Base-by-base conservation (phyloP, 2,329 filamentous ascomycete species). In the Karstenula rhodostoma region DNA sequence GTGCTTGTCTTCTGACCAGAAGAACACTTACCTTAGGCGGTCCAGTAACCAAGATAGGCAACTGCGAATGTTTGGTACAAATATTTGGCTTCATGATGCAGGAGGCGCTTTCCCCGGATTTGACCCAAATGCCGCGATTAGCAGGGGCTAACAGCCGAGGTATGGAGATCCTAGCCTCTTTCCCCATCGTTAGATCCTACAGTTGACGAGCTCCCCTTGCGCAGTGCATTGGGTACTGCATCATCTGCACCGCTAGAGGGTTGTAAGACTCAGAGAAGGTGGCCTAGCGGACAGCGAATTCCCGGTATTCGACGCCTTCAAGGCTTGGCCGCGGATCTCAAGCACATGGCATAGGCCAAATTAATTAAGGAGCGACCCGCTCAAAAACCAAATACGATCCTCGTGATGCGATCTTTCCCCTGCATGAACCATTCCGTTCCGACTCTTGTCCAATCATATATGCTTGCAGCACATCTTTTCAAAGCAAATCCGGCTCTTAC, bases 401-500 rank as follows among this genome's bases (percentile, higher is more conserved):
- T 55, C 40, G 52, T 55, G 52, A 55, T 46, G 52, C 15, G 25
- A 23, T 19, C 43, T 55, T 42, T 47, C 27, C 22, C 25, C 29
- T 46, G n/a, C 3, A 23, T 25, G 5, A 29, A 55, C 19, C 15
- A 22, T 17, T 44, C 43, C 52, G 52, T 33, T 55, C 52, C 52
- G 52, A 55, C 52, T 46, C 35, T 46, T 42, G 43, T 47, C 52
- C 52, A 55, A 55, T 55, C 27, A n/a, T n/a, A 15, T 6, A 35
- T 97, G 42, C 40, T 23, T 46, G 25, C n/a, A 47, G 46, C 15
- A 19, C 27, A 42, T 52, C 22, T 9, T 23, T 52, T 29, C 8
- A 17, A 19, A 52, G 32, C 19, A 25, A 40, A 25, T 42, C 50
- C 50, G 50, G 43, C 50, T 52, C 32, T 52, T 29, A 35, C n/a